These are phyloP conservation scores for Hyparrhenia diplandra DNA, from an alignment of 176 grass and related monocot genomes.

Conservation along the genomic window DNA sequence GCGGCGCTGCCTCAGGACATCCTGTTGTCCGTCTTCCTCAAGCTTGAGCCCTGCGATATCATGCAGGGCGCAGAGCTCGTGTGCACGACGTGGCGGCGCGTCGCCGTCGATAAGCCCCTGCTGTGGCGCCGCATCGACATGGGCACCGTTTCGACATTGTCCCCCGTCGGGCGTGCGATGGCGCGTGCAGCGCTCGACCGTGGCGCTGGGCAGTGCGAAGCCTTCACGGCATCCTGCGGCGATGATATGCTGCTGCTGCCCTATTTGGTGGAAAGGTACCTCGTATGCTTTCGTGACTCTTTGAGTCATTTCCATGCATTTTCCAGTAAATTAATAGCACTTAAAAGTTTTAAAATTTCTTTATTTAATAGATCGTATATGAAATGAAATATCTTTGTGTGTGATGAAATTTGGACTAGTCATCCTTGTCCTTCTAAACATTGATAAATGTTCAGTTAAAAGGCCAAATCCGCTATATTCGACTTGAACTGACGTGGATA, in stretches of 20 bases:
- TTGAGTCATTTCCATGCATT: no score
- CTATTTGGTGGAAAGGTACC: background rate
- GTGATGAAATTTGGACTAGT: no score
- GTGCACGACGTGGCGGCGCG: background rate
- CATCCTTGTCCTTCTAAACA: no score
- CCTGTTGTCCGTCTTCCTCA: constrained; percentile 2
- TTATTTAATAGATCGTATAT: no score
- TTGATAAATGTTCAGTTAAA: no score
- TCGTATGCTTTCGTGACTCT: fast-evolving
- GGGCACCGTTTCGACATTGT: background rate
- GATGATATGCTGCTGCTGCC: background rate
- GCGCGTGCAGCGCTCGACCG: background rate
- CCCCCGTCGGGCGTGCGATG: background rate
- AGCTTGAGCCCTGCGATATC: background rate
- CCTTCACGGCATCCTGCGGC: background rate
- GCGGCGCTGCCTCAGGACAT: background rate
- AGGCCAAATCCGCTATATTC: no score
- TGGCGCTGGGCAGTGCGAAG: background rate
- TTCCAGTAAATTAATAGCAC: no score
- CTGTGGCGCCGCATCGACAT: background rate
- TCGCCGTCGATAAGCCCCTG: background rate
- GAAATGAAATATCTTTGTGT: no score
- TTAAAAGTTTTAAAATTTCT: no score
- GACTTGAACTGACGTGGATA: no score
- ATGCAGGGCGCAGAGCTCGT: background rate